Evolutionary conservation across 176 grass and related monocot genomes (phyloP), one percentile per base, ranked within the genome.

Genomic region (Zizania latifolia): DNA sequence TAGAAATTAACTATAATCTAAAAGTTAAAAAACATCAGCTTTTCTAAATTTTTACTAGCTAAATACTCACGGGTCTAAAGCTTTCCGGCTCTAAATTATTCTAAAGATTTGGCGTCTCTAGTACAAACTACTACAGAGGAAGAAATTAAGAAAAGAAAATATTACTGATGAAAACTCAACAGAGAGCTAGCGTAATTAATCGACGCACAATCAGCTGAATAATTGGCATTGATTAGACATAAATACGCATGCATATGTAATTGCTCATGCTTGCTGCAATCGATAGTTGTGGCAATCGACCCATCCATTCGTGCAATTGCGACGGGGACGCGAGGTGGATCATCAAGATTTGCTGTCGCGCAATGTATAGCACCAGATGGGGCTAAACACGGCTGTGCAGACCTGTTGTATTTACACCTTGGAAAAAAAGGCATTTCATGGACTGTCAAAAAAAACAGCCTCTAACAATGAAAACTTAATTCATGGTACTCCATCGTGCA

Each of bases 221-320:
- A 51, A 48, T 33, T 11, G 44, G 46, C 9, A 28, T 7, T 23
- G 78, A 87, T 87, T 48, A 12, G 37, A 72, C 72, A 4, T 11
- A 4, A n/a, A 77, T 39, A 51, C 36, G 39, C 10, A n/a, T 1
- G 33, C 7, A 51, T 51, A n/a, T n/a, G n/a, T n/a, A 51, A 51
- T 51, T 51, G 16, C 54, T 69, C 43, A 53, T 51, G 64, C 28
- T 34, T 58, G 66, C 71, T 29, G n/a, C n/a, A n/a, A n/a, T n/a
- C n/a, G n/a, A n/a, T n/a, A n/a, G n/a, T n/a, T 45, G 26, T 14
- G 46, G 7, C 39, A 77, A 30, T 15, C 46, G 46, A 8, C 21
- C 46, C 46, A 51, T 51, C 85, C 78, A 73, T 79, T 83, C 74
- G 85, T 87, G 85, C 79, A 60, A 73, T 61, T 35, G 37, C 8